These are phyloP conservation scores for Gamsiella multidivaricata DNA, from an alignment of 192 early-diverging fungal species.

Conservation along the genomic window DNA sequence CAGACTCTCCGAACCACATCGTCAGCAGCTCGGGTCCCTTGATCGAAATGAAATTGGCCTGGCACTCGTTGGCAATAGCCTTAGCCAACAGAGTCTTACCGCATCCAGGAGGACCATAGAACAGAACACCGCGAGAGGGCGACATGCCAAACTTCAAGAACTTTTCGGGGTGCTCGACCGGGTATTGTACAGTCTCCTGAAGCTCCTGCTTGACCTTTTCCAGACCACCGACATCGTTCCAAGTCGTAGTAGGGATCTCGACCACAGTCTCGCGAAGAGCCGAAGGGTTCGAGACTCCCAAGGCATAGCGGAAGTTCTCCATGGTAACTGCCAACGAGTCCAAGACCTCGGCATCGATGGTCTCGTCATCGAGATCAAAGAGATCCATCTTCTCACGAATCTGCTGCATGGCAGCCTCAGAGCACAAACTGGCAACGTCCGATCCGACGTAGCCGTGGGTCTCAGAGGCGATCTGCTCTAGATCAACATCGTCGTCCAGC, in stretches of 20 bases:
- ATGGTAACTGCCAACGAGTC: conserved; percentile 96
- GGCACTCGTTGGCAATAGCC: conserved; percentile 99
- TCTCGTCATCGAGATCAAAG: conserved; percentile 98
- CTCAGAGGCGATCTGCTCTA: conserved; percentile 96
- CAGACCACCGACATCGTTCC: conserved; percentile 97
- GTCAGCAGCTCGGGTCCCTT: conserved; percentile 99
- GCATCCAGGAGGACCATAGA: conserved; percentile 98
- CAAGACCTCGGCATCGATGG: conserved; percentile 96
- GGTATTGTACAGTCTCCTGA: conserved; percentile 99
- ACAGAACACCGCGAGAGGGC: conserved; percentile 97
- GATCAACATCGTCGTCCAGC: conserved; percentile 94
- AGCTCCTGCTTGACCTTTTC: conserved; percentile 98
- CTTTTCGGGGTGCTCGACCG: conserved; percentile 98
- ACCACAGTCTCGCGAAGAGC: conserved; percentile 99
- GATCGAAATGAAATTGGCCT: conserved; percentile 99
- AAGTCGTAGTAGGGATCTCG: conserved; percentile 93
- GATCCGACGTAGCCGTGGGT: conserved; percentile 98
- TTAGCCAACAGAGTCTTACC: conserved; percentile 99
- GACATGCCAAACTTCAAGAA: conserved; percentile 99
- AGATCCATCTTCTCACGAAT: conserved; percentile 99
- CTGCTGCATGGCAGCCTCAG: conserved; percentile 99
- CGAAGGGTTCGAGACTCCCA: conserved; percentile 95
- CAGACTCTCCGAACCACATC: conserved; percentile 99
- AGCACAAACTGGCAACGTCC: conserved; percentile 96
- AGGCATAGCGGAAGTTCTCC: conserved; percentile 97